These are phyloP conservation scores for Globisporangium radiosum DNA, from an alignment of 352 stramenopile genomes.

Conservation along the genomic window DNA sequence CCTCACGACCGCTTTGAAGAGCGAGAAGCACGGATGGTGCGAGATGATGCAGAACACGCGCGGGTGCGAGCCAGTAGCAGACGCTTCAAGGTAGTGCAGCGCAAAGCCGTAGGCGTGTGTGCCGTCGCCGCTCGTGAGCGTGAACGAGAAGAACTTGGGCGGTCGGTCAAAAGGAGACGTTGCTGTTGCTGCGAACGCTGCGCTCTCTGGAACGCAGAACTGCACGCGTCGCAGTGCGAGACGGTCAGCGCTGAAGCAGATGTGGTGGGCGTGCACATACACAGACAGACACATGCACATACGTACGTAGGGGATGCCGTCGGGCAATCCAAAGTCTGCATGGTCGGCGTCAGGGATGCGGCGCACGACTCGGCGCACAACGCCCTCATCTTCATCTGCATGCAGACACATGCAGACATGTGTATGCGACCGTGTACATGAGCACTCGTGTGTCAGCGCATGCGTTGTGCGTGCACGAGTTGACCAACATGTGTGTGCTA, in stretches of 20 bases:
- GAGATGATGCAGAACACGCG: conserved; percentile 74
- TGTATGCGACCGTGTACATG: no score
- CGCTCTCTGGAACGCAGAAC: conserved; percentile 70
- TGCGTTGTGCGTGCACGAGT: no score
- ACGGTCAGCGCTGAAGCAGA: not conserved
- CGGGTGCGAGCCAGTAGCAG: conserved; percentile 28
- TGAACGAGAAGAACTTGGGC: conserved; percentile 77
- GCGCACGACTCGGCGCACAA: conserved; percentile 34
- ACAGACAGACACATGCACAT: not conserved
- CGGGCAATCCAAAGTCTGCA: conserved; percentile 53
- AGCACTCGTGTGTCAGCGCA: not conserved
- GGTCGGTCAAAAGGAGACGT: conserved; percentile 38
- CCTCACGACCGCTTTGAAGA: conserved; percentile 75
- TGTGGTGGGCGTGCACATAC: not conserved
- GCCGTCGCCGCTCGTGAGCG: conserved; percentile 68
- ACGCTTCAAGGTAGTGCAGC: conserved; percentile 49
- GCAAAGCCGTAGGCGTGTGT: conserved; percentile 65
- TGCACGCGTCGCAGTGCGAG: conserved; percentile 14
- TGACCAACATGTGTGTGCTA: no score
- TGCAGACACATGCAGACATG: conserved; percentile 1
- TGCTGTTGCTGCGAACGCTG: conserved; percentile 29
- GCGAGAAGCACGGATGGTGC: conserved; percentile 74
- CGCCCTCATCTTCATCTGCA: conserved; percentile 25
- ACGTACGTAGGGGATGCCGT: conserved; percentile 64
- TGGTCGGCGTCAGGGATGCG: conserved; percentile 45